Evolutionary conservation across 805 yeast species (phyloP).

Genomic region (Cyberlindnera americana): DNA sequence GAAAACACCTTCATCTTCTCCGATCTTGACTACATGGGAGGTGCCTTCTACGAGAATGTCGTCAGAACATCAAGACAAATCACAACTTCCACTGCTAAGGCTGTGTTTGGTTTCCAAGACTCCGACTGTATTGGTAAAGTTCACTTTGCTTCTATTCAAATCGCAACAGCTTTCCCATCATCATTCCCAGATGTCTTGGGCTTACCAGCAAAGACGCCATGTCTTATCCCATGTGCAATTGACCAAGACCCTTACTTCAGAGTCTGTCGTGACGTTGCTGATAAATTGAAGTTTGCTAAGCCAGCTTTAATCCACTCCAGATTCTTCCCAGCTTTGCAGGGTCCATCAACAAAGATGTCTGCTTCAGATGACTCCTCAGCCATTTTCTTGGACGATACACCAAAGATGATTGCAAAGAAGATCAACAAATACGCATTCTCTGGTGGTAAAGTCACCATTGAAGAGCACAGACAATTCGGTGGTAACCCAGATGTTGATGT

Average conservation of each 20-base stretch:
- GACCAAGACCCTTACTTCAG: conserved; percentile 99
- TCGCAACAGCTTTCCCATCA: conserved; percentile 92
- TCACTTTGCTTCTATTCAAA: conserved; percentile 95
- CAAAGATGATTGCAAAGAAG: conserved; percentile 88
- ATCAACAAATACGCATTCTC: conserved; percentile 95
- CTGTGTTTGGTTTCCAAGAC: conserved; percentile 95
- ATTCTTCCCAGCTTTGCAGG: conserved; percentile 98
- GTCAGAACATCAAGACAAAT: conserved; percentile 91
- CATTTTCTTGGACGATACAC: conserved; percentile 92
- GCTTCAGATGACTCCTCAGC: conserved; percentile 90
- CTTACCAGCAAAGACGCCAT: conserved; percentile 84
- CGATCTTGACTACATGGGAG: conserved; percentile 89
- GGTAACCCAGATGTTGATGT: conserved; percentile 96
- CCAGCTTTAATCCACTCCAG: conserved; percentile 91
- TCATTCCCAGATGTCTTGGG: conserved; percentile 94
- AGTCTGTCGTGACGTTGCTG: conserved; percentile 96
- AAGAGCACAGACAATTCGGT: conserved; percentile 86
- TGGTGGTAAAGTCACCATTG: conserved; percentile 85
- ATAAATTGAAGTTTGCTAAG: conserved; percentile 82
- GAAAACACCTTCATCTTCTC: conserved; percentile 94
- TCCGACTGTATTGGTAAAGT: conserved; percentile 91
- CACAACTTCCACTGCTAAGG: conserved; percentile 94
- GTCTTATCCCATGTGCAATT: conserved; percentile 97
- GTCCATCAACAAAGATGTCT: conserved; percentile 94
- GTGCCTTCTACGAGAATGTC: conserved; percentile 90